phyloP scores from a whole-genome alignment of 2,329 filamentous ascomycete genomes.

The Aspergillus fijiensis region DNA sequence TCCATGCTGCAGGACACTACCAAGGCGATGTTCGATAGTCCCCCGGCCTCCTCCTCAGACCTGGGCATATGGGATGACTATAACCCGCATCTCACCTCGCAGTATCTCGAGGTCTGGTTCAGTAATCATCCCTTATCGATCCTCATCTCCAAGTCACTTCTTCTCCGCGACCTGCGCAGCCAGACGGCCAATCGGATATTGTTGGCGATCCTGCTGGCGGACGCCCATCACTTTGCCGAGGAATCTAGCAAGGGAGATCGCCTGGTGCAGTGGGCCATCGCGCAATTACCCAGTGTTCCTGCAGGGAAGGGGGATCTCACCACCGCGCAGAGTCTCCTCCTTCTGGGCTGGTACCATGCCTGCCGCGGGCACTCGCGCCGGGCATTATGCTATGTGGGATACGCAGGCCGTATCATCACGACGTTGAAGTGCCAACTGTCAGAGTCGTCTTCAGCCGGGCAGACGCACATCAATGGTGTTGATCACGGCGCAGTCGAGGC shows the following conservation, averaged over 20 bases:
- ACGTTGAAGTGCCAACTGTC: not conserved
- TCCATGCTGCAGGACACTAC: conserved; percentile 1
- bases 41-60: not conserved
- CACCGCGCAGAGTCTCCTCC: not conserved
- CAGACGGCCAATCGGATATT: not conserved
- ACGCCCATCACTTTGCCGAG: conserved; percentile 2
- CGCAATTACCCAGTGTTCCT: not conserved
- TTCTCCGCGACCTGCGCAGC: conserved; percentile 1
- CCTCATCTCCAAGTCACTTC: conserved; percentile 4
- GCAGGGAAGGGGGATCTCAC: not conserved
- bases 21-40: conserved; percentile 1
- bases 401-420: not conserved
- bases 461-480: conserved; percentile 1
- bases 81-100: not conserved
- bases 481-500: not conserved
- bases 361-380: conserved; percentile 2
- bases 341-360: conserved; percentile 5
- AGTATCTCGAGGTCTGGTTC: conserved; percentile 8
- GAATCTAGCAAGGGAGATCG: not conserved
- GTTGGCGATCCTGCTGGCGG: conserved; percentile 6
- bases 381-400: conserved; percentile 5
- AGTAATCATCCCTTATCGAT: conserved; percentile 6
- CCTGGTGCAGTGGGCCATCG: not conserved
- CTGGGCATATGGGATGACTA: not conserved
- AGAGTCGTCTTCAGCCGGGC: not conserved